Percentiles rank a stretch among this genome's conserved stretches.
Conservation (phyloP, 352 stramenopile genomes). For the Phytopythium chamaehyphon region DNA sequence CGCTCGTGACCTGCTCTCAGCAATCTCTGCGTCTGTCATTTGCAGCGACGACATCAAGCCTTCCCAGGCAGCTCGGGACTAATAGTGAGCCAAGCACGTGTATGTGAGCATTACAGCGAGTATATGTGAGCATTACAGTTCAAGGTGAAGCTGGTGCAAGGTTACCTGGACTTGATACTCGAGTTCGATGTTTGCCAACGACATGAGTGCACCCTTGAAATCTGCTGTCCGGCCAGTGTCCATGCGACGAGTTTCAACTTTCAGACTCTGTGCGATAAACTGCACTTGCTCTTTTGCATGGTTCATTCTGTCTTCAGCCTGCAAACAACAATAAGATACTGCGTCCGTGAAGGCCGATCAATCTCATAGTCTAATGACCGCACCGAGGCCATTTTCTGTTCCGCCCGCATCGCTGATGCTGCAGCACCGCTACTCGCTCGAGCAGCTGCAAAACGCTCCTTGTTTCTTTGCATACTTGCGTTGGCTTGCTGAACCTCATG, state of each 20-base stretch:
- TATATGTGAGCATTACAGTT: not conserved
- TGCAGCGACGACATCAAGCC: conserved; percentile 60
- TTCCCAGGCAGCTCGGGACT: conserved; percentile 75
- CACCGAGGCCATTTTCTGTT: conserved; percentile 87
- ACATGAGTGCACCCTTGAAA: conserved; percentile 71
- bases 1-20: conserved; percentile 49
- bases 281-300: conserved; percentile 82
- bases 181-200: conserved; percentile 70
- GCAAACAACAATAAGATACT: not conserved
- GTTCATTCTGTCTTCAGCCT: conserved; percentile 87
- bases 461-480: conserved; percentile 87
- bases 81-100: not conserved
- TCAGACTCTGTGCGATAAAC: conserved; percentile 85
- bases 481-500: conserved; percentile 87
- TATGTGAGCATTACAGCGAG: conserved; percentile 7
- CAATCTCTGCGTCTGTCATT: conserved; percentile 50
- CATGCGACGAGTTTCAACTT: conserved; percentile 81
- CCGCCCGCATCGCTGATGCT: conserved; percentile 80
- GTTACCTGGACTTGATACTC: conserved; percentile 79
- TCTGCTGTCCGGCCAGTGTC: conserved; percentile 76
- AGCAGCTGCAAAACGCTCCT: conserved; percentile 82
- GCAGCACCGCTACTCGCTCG: conserved; percentile 79
- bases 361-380: too few species aligned
- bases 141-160: not conserved
- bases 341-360: too few species aligned